Percentiles rank a stretch among this genome's conserved stretches.
phyloP scores from a whole-genome alignment of 2,329 filamentous ascomycete species.

The Talaromyces albobiverticillius region DNA sequence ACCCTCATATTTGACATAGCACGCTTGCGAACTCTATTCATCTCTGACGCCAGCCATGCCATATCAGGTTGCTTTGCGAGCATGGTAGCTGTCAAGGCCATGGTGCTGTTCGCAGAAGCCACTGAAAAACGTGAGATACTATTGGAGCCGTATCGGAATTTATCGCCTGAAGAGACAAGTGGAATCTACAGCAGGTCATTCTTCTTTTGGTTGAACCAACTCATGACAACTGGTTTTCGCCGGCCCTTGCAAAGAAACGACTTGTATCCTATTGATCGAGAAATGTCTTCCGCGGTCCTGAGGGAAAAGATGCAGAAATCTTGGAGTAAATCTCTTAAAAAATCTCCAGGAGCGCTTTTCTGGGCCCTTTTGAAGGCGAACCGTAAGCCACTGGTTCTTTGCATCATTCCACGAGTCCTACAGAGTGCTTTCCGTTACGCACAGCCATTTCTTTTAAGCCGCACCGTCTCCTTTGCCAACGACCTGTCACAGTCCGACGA shows the following conservation, averaged over 20 bases:
- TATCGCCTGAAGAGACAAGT: constrained; percentile 49
- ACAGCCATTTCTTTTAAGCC: constrained; percentile 26
- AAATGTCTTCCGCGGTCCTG: constrained; percentile 11
- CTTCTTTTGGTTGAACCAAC: constrained; percentile 50
- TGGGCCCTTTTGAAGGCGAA: constrained; percentile 12
- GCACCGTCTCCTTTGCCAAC: constrained; percentile 20
- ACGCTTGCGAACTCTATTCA: constrained; percentile 35
- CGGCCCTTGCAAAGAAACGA: neutral
- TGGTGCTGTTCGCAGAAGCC: constrained; percentile 41
- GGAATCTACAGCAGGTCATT: constrained; percentile 43
- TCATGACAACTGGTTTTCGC: constrained; percentile 45
- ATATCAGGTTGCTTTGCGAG: constrained; percentile 11
- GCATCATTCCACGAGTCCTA: constrained; percentile 19
- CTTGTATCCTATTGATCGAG: constrained; percentile 11
- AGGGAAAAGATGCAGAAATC: constrained; percentile 3
- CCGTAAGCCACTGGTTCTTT: constrained; percentile 2
- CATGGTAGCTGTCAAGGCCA: constrained; percentile 36
- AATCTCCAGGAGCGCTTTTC: constrained; percentile 8
- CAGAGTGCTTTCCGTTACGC: constrained; percentile 23
- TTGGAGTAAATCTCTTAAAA: neutral
- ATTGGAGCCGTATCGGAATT: constrained; percentile 29
- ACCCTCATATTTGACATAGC: constrained; percentile 40
- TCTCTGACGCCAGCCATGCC: neutral
- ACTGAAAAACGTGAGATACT: constrained; percentile 37
- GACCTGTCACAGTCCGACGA: constrained; percentile 23